Evolutionary conservation across 176 grass and related monocot species (phyloP), one percentile per base, ranked within the genome.

Genomic region (Carex littledalei): DNA sequence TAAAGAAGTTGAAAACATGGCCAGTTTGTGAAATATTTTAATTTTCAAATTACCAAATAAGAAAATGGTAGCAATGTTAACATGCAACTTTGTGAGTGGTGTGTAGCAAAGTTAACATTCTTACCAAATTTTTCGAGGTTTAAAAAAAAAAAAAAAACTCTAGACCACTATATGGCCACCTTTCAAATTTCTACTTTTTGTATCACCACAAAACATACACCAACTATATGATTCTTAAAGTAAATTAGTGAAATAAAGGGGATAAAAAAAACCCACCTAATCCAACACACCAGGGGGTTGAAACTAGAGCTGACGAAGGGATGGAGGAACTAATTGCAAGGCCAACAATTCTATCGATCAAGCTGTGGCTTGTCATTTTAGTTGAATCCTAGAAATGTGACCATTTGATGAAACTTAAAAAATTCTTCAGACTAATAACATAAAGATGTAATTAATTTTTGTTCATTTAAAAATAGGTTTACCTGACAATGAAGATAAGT

Each of bases 401-500:
- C 1, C 22, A 77, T 77, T 77, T 77, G 5, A 55, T 1, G 29
- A 5, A 77, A 77, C 14, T 55, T 77, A 53, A 24, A 53, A 53
- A 54, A 54, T 15, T 70, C 5, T n/a, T 5, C 34, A 70, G 16
- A 70, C 15, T 39, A 41, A 70, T 70, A 9, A 18, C 67, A 70
- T 39, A 8, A 12, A 77, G 10, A 54, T 18, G 68, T 16, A 16
- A 16, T 77, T 53, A 3, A 2, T 15, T 54, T 43, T 29, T 26
- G 6, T 52, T 34, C 45, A 21, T 22, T 1, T 26, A 29, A 54
- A 53, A 54, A 77, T 8, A 67, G 24, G 47, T 32, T 84, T 50
- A 94, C 93, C 87, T 95, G 82, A 79, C 37, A 65, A 47, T 91
- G 85, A 7, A 89, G 79, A 91, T 92, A 78, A 58, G 87, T 84